These are phyloP conservation scores for Calycina marina DNA, from an alignment of 2,329 filamentous ascomycete genomes.

Conservation along the genomic window DNA sequence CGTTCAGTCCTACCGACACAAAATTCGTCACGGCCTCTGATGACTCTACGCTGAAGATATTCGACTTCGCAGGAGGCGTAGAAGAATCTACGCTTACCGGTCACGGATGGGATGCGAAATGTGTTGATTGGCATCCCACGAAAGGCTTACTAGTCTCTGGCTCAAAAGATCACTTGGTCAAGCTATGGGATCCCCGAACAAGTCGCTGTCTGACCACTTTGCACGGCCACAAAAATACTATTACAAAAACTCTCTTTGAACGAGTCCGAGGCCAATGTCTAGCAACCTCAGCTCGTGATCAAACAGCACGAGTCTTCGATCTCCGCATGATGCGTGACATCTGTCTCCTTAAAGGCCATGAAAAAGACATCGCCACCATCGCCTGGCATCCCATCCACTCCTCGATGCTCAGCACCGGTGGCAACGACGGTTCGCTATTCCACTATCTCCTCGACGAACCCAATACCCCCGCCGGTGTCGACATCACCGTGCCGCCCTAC, in stretches of 20 bases:
- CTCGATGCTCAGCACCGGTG: slow-evolving; percentile 78
- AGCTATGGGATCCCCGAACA: slow-evolving; percentile 94
- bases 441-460: slow-evolving; percentile 96
- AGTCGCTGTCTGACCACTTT: slow-evolving; percentile 83
- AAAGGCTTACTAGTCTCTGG: slow-evolving; percentile 91
- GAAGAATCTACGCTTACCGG: slow-evolving; percentile 76
- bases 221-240: slow-evolving; percentile 93
- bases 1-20: slow-evolving; percentile 84
- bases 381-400: slow-evolving; percentile 90
- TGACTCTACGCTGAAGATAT: slow-evolving; percentile 86
- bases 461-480: slow-evolving; percentile 62
- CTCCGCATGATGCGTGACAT: slow-evolving; percentile 98
- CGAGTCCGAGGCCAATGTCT: slow-evolving; percentile 70
- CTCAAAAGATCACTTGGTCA: slow-evolving; percentile 94
- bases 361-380: slow-evolving; percentile 88
- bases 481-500: slow-evolving; percentile 65
- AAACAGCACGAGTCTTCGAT: slow-evolving; percentile 87
- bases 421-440: slow-evolving; percentile 75
- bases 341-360: slow-evolving; percentile 80
- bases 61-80: slow-evolving; percentile 78
- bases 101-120: slow-evolving; percentile 97
- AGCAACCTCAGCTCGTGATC: slow-evolving; percentile 84
- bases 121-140: slow-evolving; percentile 91
- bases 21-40: slow-evolving; percentile 96
- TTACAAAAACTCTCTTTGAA: slow-evolving; percentile 86